These are phyloP conservation scores for Colletotrichum camelliae DNA, from an alignment of 2,329 filamentous ascomycete genomes.

Conservation along the genomic window DNA sequence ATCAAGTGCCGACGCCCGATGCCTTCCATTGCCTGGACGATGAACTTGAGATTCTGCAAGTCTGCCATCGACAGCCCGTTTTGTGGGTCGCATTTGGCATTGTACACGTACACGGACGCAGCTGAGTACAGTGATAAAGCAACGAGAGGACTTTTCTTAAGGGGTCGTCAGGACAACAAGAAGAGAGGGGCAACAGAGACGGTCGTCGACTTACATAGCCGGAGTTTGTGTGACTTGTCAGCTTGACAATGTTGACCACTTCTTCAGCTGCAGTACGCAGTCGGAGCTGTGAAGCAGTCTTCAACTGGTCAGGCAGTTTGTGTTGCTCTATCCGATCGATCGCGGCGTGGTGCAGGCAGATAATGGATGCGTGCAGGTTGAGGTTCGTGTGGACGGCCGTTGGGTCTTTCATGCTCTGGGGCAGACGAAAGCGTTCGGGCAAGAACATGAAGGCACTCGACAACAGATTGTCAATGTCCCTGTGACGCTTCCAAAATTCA, in stretches of 20 bases:
- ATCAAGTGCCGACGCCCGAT: constrained; percentile 77
- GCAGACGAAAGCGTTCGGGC: constrained; percentile 76
- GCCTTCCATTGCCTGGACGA: constrained; percentile 79
- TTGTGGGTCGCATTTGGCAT: constrained; percentile 70
- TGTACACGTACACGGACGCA: constrained; percentile 81
- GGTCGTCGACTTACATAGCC: constrained; percentile 60
- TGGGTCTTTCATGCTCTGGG: constrained; percentile 69
- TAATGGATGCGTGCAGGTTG: constrained; percentile 85
- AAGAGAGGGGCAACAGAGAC: background rate
- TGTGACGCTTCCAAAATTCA: constrained; percentile 85
- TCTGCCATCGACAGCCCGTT: constrained; percentile 58
- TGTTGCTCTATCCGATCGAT: constrained; percentile 82
- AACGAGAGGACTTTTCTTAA: constrained; percentile 76
- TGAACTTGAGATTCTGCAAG: constrained; percentile 68
- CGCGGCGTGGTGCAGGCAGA: constrained; percentile 88
- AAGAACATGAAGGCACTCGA: constrained; percentile 80
- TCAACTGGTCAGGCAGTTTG: constrained; percentile 67
- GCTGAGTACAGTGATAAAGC: constrained; percentile 88
- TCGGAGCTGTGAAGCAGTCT: constrained; percentile 73
- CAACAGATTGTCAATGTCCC: constrained; percentile 80
- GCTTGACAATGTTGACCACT: constrained; percentile 82
- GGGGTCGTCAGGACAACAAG: background rate
- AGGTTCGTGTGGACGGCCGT: constrained; percentile 85
- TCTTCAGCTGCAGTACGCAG: constrained; percentile 83
- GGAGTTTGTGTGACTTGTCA: constrained; percentile 74